Evolutionary conservation across 83 land plant genomes (phyloP).

Genomic region (Picea abies): DNA sequence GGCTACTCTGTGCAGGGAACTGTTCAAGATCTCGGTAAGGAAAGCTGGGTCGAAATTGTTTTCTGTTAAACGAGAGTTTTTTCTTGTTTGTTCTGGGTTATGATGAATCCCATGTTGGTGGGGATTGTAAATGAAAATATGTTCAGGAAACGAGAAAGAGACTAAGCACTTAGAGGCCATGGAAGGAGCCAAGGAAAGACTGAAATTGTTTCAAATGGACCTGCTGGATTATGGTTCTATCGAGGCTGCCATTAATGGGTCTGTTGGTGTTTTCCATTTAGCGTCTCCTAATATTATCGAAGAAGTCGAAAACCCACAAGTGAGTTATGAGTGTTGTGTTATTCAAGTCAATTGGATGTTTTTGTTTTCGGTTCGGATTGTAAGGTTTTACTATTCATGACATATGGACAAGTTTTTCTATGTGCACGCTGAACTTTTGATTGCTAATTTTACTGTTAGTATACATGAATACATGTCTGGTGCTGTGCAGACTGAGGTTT

Average conservation of each 20-base stretch:
- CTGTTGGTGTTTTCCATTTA: slow-evolving; percentile 43
- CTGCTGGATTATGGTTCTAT: slow-evolving; percentile 50
- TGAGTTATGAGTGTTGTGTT: slow-evolving; percentile 2
- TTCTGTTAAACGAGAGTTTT: not conserved
- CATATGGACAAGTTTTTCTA: too few species aligned
- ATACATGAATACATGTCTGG: not conserved
- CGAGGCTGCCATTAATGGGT: slow-evolving; percentile 32
- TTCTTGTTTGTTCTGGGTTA: not conserved
- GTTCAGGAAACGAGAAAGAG: slow-evolving; percentile 44
- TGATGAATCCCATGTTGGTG: not conserved
- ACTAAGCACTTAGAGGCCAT: slow-evolving; percentile 40
- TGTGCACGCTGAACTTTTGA: not conserved
- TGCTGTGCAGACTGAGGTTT: too few species aligned
- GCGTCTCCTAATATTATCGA: slow-evolving; percentile 54
- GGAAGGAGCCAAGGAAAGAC: slow-evolving; percentile 31
- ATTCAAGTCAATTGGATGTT: not conserved
- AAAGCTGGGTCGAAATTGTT: not conserved
- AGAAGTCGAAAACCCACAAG: slow-evolving; percentile 41
- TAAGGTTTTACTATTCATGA: not conserved
- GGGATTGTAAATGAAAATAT: not conserved
- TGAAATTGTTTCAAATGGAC: slow-evolving; percentile 51
- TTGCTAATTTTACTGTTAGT: not conserved
- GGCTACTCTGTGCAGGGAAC: slow-evolving; percentile 15
- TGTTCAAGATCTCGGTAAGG: slow-evolving; percentile 12
- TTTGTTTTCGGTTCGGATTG: not conserved